phyloP scores from a whole-genome alignment of 179 eudicot species.

The Corrigiola litoralis region DNA sequence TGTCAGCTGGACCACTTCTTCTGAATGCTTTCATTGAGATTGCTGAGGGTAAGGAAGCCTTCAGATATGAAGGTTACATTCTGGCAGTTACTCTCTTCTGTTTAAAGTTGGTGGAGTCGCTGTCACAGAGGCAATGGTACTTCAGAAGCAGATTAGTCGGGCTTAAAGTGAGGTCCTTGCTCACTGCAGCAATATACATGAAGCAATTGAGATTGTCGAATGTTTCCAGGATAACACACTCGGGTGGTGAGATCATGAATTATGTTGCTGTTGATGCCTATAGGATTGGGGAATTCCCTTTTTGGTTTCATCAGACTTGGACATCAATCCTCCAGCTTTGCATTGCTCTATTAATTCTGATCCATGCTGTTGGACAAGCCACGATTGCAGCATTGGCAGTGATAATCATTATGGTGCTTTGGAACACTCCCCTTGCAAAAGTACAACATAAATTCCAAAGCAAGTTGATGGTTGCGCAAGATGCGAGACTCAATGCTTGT shows the following conservation, averaged over 20 bases:
- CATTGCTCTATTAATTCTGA: neutral
- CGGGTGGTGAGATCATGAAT: constrained; percentile 12
- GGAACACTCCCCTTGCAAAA: constrained; percentile 6
- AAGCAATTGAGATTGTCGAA: constrained; percentile 2
- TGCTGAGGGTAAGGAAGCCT: constrained; percentile 22
- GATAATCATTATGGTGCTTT: neutral
- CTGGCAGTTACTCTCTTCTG: neutral
- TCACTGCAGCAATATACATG: constrained; percentile 7
- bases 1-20: constrained; percentile 24
- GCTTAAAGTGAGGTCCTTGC: constrained; percentile 2
- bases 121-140: constrained; percentile 11
- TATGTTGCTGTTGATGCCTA: constrained; percentile 11
- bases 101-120: constrained; percentile 4
- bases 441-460: neutral
- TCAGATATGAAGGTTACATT: constrained; percentile 1
- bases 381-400: constrained; percentile 1
- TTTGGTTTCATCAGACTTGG: constrained; percentile 15
- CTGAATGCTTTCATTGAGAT: constrained; percentile 28
- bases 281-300: constrained; percentile 14
- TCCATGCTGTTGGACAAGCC: constrained; percentile 3
- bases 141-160: constrained; percentile 10
- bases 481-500: constrained; percentile 1
- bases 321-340: constrained; percentile 6
- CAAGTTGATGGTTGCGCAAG: constrained; percentile 4
- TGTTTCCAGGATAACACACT: neutral